A percentile compares a stretch with the other conserved stretches of the same genome.
phyloP scores from a whole-genome alignment of 495 filamentous ascomycete species.

The Penicillium roqueforti region DNA sequence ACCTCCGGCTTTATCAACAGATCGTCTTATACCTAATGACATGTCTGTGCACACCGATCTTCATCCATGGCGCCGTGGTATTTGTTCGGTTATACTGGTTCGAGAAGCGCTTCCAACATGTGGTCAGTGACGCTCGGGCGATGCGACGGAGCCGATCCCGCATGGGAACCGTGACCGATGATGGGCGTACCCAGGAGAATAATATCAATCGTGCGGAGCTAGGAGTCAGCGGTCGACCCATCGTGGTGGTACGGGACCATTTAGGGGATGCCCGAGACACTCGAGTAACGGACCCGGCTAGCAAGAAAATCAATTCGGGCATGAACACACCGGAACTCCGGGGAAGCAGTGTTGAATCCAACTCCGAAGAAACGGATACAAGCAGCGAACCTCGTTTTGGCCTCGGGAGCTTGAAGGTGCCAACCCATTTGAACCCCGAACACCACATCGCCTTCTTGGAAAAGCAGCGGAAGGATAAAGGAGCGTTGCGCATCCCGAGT shows the following conservation, averaged over 20 bases:
- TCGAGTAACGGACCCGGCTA: constrained; percentile 15
- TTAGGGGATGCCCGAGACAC: constrained; percentile 29
- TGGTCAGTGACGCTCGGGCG: constrained; percentile 58
- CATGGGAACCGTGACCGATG: constrained; percentile 52
- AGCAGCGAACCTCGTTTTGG: constrained; percentile 18
- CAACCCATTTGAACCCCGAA: constrained; percentile 55
- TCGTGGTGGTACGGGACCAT: constrained; percentile 65
- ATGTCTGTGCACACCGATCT: constrained; percentile 81
- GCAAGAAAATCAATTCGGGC: constrained; percentile 20
- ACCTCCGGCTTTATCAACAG: constrained; percentile 72
- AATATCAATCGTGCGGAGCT: constrained; percentile 50
- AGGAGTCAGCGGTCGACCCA: constrained; percentile 67
- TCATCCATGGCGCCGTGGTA: constrained; percentile 81
- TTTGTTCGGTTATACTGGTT: constrained; percentile 96
- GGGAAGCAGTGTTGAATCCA: constrained; percentile 15
- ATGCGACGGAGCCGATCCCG: constrained; percentile 54
- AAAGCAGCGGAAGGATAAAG: constrained; percentile 73
- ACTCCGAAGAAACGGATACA: constrained; percentile 18
- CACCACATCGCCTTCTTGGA: constrained; percentile 84
- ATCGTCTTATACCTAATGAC: constrained; percentile 64
- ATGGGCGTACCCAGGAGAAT: constrained; percentile 42
- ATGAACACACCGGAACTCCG: constrained; percentile 22
- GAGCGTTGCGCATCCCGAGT: constrained; percentile 76
- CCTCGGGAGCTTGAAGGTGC: constrained; percentile 41
- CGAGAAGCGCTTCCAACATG: constrained; percentile 82